phyloP scores from a whole-genome alignment of 1,284 basidiomycete species.

The Puccinia horiana region DNA sequence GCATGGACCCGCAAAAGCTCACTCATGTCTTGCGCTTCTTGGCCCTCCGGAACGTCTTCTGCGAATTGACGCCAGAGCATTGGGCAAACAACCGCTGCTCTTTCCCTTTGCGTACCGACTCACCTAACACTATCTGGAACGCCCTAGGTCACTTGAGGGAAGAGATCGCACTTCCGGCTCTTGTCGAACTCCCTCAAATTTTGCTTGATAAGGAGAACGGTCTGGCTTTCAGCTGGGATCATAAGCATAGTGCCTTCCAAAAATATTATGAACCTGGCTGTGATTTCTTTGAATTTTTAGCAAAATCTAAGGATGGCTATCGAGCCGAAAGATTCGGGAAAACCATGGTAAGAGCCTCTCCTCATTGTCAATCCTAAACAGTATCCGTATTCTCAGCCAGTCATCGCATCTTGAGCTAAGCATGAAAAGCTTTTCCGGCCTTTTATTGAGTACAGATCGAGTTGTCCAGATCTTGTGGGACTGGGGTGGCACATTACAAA shows the following conservation, averaged over 20 bases:
- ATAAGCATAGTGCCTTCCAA: neutral
- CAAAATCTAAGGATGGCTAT: neutral
- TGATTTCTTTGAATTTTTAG: slow-evolving; percentile 18
- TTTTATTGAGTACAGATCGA: neutral
- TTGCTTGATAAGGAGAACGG: slow-evolving; percentile 7
- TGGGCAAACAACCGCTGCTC: slow-evolving; percentile 26
- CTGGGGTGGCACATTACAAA: neutral
- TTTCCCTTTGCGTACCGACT: neutral
- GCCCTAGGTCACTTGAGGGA: neutral
- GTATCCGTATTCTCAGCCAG: neutral
- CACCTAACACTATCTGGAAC: neutral
- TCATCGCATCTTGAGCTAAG: neutral
- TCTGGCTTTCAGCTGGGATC: neutral
- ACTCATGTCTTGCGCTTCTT: slow-evolving; percentile 24
- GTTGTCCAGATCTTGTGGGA: neutral
- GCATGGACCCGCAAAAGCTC: neutral
- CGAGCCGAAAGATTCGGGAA: slow-evolving; percentile 10
- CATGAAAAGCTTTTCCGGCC: too few relatives aligned
- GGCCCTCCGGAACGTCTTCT: slow-evolving; percentile 22
- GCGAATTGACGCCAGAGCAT: slow-evolving; percentile 2
- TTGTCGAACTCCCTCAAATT: neutral
- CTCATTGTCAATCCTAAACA: too few relatives aligned
- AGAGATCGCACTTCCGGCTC: neutral
- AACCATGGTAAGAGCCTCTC: slow-evolving; percentile 21
- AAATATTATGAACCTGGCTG: neutral